Evolutionary conservation across 2,329 filamentous ascomycete species (phyloP), one percentile per base, ranked within the genome.

Genomic region (Talaromyces verruculosus): DNA sequence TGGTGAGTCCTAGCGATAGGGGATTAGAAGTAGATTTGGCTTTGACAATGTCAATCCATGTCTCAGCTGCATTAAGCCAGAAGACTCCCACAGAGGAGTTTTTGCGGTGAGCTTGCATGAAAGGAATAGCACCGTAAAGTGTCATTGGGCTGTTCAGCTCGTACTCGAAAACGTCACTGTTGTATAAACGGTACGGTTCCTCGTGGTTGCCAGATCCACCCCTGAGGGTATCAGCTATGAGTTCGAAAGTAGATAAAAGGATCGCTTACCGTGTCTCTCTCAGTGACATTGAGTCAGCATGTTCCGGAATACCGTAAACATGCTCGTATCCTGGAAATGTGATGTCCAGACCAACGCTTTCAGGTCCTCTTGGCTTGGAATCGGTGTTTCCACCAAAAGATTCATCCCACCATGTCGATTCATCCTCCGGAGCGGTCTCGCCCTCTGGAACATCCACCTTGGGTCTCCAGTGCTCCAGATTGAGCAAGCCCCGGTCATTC

Each of bases 341-440:
- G 72, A 99, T 94, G 75, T 99, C 95, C 66, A 99, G 80, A 15
- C 87, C 93, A 53, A 99, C 84, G 75, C 93, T 95, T 79, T 99
- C 95, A 0, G 95, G 95, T 1, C 95, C 95, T 73, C 89, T 88
- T n/a, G 95, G 94, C 80, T 99, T 99, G 5, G 89, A 87, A 78
- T 99, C 95, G 0, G 93, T 98, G 77, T 95, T 96, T 68, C 94
- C 93, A 69, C 94, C 94, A 77, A 99, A 99, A 0, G 86, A 87
- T 81, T 99, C 95, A 6, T 99, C 95, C 95, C 95, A 99, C 92
- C 93, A 97, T 3, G 93, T 97, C 79, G 89, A 91, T 75, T 97
- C 91, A 70, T 83, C 84, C 11, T 80, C 73, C 41, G 77, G 74
- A 41, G 81, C 76, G 61, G 82, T 73, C 60, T 83, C 80, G 69